Evolutionary conservation across 176 grass and related monocot species (phyloP).

Genomic region (Carex kokanica): DNA sequence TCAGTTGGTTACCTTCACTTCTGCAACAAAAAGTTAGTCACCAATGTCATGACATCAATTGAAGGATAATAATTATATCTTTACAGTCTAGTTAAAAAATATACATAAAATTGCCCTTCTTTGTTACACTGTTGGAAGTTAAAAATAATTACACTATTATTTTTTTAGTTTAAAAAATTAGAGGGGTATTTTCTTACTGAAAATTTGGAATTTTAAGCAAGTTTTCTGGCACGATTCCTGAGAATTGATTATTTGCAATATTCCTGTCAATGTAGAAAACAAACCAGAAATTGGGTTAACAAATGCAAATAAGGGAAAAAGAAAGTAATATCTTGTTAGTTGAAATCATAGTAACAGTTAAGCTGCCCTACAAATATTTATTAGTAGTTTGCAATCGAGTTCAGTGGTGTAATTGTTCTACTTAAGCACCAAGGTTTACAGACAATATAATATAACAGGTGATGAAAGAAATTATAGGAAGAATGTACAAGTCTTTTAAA

Average conservation of each 20-base stretch:
- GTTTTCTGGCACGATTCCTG: conserved; percentile 72
- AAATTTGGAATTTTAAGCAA: conserved; percentile 79
- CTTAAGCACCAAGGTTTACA: background rate
- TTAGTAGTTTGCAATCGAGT: background rate
- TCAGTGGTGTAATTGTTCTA: background rate
- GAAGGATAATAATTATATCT: background rate
- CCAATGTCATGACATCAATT: background rate
- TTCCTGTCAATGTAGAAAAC: conserved; percentile 59
- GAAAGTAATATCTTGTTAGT: background rate
- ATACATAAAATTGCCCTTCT: background rate
- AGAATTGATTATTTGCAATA: conserved; percentile 89
- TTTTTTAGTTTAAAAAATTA: background rate
- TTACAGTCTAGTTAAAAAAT: background rate
- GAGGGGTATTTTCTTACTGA: conserved; percentile 48
- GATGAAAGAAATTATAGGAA: conserved; percentile 25
- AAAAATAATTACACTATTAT: background rate
- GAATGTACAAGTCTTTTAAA: conserved; percentile 83
- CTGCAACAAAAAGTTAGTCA: conserved; percentile 17
- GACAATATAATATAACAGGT: conserved; percentile 1
- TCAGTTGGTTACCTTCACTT: conserved; percentile 41
- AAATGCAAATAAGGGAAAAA: background rate
- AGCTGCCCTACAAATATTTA: background rate
- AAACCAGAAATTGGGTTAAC: background rate
- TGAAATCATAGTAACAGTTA: too few species aligned
- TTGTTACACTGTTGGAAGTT: background rate